Conservation (phyloP, 2,329 filamentous ascomycete genomes). For the Berkeleyomyces basicola region DNA sequence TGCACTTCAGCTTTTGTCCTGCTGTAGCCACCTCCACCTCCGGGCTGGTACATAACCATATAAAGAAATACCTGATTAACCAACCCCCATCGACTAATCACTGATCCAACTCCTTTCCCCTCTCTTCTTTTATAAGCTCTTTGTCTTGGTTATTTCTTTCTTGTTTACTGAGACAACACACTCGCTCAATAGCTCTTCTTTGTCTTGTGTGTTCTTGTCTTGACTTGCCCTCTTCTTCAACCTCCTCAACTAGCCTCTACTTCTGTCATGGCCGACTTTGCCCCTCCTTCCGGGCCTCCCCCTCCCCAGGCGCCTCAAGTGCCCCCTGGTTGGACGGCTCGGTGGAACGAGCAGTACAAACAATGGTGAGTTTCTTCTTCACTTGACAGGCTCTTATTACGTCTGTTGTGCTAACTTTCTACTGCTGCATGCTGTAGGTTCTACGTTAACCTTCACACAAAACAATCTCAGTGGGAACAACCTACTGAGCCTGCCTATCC, state of each 20-base stretch:
- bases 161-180: background rate
- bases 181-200: background rate
- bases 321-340: conserved; percentile 56
- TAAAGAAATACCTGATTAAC: background rate
- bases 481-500: conserved; percentile 53
- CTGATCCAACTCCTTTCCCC: background rate
- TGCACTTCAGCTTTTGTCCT: background rate
- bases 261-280: conserved; percentile 34
- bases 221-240: background rate
- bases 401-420: background rate
- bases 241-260: background rate
- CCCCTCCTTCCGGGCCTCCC: conserved; percentile 32
- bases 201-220: background rate
- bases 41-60: background rate
- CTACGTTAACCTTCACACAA: conserved; percentile 79
- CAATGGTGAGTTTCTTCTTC: conserved; percentile 44
- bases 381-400: conserved; percentile 12
- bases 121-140: background rate
- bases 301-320: conserved; percentile 47
- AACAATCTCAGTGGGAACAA: conserved; percentile 79
- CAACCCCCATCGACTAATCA: background rate
- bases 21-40: background rate
- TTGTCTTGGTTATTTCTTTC: background rate
- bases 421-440: conserved; percentile 39
- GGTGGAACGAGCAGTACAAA: conserved; percentile 77